Conservation (phyloP, 164 flowering plant species). For the Buxus sempervirens region DNA sequence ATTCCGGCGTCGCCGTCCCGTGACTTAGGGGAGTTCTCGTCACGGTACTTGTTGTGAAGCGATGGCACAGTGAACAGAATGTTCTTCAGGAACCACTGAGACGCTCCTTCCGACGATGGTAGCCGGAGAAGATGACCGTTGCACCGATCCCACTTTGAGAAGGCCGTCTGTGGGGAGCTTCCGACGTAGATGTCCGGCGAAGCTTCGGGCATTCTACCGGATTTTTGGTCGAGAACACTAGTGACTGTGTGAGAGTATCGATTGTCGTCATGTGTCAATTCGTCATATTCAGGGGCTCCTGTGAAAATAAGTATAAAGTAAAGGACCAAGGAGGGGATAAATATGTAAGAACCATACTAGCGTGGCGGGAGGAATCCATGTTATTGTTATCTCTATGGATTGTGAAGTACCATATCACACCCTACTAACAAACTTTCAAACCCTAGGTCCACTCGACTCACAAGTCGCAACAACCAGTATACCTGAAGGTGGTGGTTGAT, state of each 20-base stretch:
- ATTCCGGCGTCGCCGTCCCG: conserved; percentile 23
- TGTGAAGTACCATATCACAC: no score
- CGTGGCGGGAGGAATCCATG: no score
- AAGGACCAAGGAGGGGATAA: not conserved
- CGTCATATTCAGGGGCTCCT: conserved; percentile 35
- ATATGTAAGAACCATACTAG: no score
- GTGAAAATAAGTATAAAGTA: not conserved
- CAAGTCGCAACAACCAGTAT: not conserved
- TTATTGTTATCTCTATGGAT: no score
- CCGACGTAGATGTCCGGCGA: conserved; percentile 25
- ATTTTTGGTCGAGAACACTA: conserved; percentile 52
- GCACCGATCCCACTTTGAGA: conserved; percentile 48
- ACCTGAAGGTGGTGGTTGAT: conserved; percentile 43
- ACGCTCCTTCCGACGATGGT: conserved; percentile 26
- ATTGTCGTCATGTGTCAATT: conserved; percentile 50
- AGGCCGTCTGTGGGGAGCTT: conserved; percentile 48
- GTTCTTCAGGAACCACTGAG: conserved; percentile 80
- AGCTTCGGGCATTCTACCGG: conserved; percentile 35
- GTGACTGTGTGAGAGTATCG: conserved; percentile 87
- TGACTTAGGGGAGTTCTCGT: conserved; percentile 40
- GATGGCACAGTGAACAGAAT: conserved; percentile 65
- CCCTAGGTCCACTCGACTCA: no score
- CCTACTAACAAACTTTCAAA: no score
- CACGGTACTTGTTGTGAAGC: conserved; percentile 52
- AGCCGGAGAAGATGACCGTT: conserved; percentile 23